Evolutionary conservation across 306 rosid genomes (phyloP).

Genomic region (Dryas drummondii): DNA sequence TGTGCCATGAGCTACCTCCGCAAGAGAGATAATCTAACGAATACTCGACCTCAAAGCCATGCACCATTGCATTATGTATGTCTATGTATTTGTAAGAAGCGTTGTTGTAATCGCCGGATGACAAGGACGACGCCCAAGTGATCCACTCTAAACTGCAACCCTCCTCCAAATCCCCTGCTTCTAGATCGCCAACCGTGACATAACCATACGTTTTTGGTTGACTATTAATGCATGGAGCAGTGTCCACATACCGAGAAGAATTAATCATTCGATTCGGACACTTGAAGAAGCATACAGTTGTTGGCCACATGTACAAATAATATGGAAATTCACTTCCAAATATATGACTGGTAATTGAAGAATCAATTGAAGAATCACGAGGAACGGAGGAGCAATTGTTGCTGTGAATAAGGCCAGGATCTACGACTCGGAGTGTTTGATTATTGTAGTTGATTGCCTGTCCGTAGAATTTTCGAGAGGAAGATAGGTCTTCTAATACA

Average conservation of each 20-base stretch:
- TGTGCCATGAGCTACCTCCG: neutral
- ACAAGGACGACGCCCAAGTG: neutral
- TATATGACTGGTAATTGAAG: too few species aligned
- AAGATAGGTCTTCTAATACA: neutral
- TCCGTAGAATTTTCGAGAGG: neutral
- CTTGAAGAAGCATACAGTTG: neutral
- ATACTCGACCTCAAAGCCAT: neutral
- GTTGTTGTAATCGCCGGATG: neutral
- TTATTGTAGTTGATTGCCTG: slow-evolving; percentile 29
- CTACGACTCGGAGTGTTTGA: neutral
- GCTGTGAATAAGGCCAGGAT: neutral
- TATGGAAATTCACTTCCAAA: rapidly evolving
- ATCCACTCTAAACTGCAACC: slow-evolving; percentile 1
- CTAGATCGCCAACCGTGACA: neutral
- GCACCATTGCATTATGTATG: neutral
- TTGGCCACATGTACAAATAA: neutral
- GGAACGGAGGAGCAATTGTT: slow-evolving; percentile 10
- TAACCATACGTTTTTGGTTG: neutral
- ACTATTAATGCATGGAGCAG: neutral
- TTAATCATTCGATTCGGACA: neutral
- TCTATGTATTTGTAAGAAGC: neutral
- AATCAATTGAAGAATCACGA: rapidly evolving
- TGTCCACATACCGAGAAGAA: neutral
- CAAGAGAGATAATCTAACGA: too few species aligned
- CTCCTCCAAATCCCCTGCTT: neutral